Evolutionary conservation across 257 asterid genomes (phyloP), one percentile per base, ranked within the genome.

Genomic region (Ocimum tenuiflorum): DNA sequence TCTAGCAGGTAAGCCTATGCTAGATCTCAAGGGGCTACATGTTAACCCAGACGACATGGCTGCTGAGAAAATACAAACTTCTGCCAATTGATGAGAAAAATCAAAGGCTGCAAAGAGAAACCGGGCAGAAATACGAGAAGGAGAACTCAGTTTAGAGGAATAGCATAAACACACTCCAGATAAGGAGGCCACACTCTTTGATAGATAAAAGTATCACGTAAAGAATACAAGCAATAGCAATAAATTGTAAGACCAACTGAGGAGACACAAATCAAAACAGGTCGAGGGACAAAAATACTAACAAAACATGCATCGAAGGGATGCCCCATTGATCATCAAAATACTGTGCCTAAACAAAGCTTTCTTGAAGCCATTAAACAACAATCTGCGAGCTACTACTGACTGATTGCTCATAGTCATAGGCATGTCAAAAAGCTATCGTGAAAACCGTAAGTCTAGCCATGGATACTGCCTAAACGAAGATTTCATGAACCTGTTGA

Each of bases 1-100:
- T 72, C 74, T 75, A 35, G 73, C 64, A 57, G 88, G 86, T 70
- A 69, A 68, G 17, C 80, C 85, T 51, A 80, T 79, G 65, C 69
- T 76, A 66, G 64, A 83, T 67, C 85, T 80, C 57, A 82, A 48
- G 36, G 95, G 88, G 77, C 80, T 74, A 72, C 79, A 83, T 42
- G 83, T 75, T 68, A 89, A 73, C 70, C 96, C 97, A 76, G 92
- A 78, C 63, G 84, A 61, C 68, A 82, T 65, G 69, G 81, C 81
- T 75, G 67, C 75, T 57, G 36, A 62, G 54, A 60, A 62, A 70
- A 54, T 53, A 57, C 33, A 55, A 63, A 17, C 38, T 62, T 67
- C 46, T 46, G 73, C 69, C 33, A 47, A 71, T 53, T 55, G 62
- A 42, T 48, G 60, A 52, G 45, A 48, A 31, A 18, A 43, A 63